Evolutionary conservation across 2,329 filamentous ascomycete species (phyloP).

Genomic region (Aspergillus fumigatus): DNA sequence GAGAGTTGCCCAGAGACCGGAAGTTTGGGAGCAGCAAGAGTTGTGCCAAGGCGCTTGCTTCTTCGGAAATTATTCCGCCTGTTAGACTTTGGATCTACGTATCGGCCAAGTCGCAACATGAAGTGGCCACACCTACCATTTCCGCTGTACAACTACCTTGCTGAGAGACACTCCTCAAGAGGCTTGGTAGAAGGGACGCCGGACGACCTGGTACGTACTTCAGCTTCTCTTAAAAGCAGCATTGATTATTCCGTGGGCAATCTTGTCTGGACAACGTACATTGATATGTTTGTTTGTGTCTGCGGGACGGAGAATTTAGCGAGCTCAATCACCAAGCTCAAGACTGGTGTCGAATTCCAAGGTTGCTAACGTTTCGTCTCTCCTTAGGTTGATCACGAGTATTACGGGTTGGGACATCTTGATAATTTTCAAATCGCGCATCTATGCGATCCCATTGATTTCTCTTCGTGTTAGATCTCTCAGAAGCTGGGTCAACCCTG

Average conservation of each 20-base stretch:
- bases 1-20: not conserved
- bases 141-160: not conserved
- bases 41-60: not conserved
- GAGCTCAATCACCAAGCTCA: not conserved
- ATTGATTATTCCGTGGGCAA: not conserved
- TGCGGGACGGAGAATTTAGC: not conserved
- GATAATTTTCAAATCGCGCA: not conserved
- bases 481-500: not conserved
- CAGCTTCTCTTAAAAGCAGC: not conserved
- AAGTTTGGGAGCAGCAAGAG: not conserved
- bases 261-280: not conserved
- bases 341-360: not conserved
- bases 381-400: not conserved
- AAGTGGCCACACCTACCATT: not conserved
- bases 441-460: not conserved
- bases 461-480: not conserved
- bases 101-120: not conserved
- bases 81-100: not conserved
- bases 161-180: not conserved
- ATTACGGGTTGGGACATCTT: not conserved
- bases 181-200: not conserved
- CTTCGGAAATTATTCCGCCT: not conserved
- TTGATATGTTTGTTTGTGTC: not conserved
- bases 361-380: not conserved
- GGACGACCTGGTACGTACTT: not conserved